Evolutionary conservation across 306 rosid species (phyloP).

Genomic region (Echinosophora koreensis): DNA sequence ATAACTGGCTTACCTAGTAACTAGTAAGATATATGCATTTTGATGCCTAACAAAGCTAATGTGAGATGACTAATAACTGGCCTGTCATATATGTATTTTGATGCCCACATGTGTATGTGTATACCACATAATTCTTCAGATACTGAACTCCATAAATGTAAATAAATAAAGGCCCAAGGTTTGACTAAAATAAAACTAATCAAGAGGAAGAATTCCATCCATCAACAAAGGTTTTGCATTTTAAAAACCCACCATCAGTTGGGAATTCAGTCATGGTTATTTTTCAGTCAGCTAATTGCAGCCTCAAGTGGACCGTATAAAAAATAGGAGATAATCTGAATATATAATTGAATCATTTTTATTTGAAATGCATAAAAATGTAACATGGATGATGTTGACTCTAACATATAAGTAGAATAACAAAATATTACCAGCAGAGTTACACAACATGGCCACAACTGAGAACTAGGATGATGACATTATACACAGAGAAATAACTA

Average conservation of each 20-base stretch:
- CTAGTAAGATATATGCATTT: conserved; percentile 1
- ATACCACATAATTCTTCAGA: not conserved
- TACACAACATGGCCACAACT: not conserved
- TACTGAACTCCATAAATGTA: not conserved
- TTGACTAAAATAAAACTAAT: not conserved
- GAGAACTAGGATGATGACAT: conserved; percentile 1
- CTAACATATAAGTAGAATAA: conserved; percentile 1
- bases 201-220: conserved; percentile 3
- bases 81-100: conserved; percentile 12
- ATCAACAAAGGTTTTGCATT: not conserved
- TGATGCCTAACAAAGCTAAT: not conserved
- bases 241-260: not conserved
- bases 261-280: not conserved
- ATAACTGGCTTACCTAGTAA: not conserved
- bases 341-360: not conserved
- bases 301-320: not conserved
- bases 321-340: conserved; percentile 21
- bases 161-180: conserved; percentile 1
- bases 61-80: not conserved
- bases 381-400: not conserved
- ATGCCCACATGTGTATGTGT: not conserved
- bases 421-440: conserved; percentile 10
- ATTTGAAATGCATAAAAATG: conserved; percentile 10
- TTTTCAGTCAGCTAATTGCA: conserved; percentile 26
- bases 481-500: conserved; percentile 10